phyloP scores from a whole-genome alignment of 2,329 filamentous ascomycete species.

The Aspergillus costaricaensis region DNA sequence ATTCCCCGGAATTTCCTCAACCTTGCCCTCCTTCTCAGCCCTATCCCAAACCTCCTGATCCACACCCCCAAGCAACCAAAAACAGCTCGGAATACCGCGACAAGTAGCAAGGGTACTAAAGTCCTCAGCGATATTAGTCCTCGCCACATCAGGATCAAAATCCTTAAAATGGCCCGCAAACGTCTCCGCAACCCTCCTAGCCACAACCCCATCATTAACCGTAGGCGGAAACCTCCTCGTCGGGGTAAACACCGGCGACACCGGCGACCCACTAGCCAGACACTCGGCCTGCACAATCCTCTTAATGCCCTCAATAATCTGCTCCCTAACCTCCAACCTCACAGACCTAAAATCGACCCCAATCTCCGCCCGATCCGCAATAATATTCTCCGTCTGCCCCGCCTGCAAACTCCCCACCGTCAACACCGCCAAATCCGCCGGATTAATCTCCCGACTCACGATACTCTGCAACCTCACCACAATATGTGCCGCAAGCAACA shows the following conservation, averaged over 20 bases:
- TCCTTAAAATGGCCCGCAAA: conserved; percentile 53
- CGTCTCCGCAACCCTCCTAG: conserved; percentile 45
- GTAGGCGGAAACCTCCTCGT: conserved; percentile 57
- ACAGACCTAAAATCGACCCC: conserved; percentile 58
- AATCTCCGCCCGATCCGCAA: conserved; percentile 57
- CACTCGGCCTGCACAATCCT: conserved; percentile 62
- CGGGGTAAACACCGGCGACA: conserved; percentile 49
- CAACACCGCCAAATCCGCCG: conserved; percentile 56
- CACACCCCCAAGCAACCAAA: conserved; percentile 60
- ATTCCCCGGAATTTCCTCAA: conserved; percentile 58
- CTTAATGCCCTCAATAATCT: conserved; percentile 50
- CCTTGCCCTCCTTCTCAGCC: conserved; percentile 46
- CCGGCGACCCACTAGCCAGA: conserved; percentile 52
- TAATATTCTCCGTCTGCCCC: conserved; percentile 63
- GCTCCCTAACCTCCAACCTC: conserved; percentile 48
- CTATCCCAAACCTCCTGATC: conserved; percentile 55
- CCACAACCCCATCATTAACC: conserved; percentile 52
- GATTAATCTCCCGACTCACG: conserved; percentile 57
- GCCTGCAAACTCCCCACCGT: conserved; percentile 62
- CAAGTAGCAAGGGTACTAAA: conserved; percentile 58
- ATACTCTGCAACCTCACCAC: conserved; percentile 63
- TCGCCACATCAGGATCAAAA: conserved; percentile 34
- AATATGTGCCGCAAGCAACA: conserved; percentile 58
- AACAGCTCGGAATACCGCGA: conserved; percentile 53
- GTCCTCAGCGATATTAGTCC: conserved; percentile 55